A percentile compares a stretch with the other conserved stretches of the same genome.
Conservation (phyloP, 2,329 filamentous ascomycete species). For the Thyridium curvatum region DNA sequence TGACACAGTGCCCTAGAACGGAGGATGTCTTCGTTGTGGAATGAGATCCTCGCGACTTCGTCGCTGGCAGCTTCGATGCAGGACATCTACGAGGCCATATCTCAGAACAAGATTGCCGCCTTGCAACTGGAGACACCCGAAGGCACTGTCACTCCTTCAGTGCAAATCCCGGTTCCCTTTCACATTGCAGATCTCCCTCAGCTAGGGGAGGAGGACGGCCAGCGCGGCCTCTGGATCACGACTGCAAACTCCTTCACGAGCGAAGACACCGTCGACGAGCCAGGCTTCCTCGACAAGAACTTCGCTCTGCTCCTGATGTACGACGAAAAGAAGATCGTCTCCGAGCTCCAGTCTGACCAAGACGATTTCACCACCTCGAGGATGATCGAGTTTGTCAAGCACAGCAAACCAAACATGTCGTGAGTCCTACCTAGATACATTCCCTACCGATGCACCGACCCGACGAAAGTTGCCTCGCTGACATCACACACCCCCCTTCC, state of each 20-base stretch:
- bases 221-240: conserved; percentile 73
- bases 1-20: conserved; percentile 32
- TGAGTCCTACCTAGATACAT: conserved; percentile 25
- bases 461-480: too few species aligned
- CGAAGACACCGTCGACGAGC: conserved; percentile 61
- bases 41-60: conserved; percentile 63
- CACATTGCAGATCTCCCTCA: conserved; percentile 69
- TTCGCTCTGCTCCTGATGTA: conserved; percentile 83
- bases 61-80: conserved; percentile 78
- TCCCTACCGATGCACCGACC: too few species aligned
- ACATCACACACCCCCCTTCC: neutral
- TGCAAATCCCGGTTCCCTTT: conserved; percentile 59
- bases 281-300: conserved; percentile 70
- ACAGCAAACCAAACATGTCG: conserved; percentile 64
- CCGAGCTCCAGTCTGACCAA: conserved; percentile 70
- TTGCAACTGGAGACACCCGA: conserved; percentile 63
- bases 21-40: conserved; percentile 64
- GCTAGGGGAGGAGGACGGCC: conserved; percentile 55
- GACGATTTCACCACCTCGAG: conserved; percentile 65
- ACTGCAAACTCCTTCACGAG: conserved; percentile 72
- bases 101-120: conserved; percentile 79
- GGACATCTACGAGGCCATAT: conserved; percentile 75
- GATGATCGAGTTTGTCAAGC: conserved; percentile 74
- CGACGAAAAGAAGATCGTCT: conserved; percentile 66
- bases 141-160: conserved; percentile 53